Percentiles rank a stretch among this genome's conserved stretches.
Conservation (phyloP, 2,329 filamentous ascomycete species). For the Tetracladium maxilliforme region DNA sequence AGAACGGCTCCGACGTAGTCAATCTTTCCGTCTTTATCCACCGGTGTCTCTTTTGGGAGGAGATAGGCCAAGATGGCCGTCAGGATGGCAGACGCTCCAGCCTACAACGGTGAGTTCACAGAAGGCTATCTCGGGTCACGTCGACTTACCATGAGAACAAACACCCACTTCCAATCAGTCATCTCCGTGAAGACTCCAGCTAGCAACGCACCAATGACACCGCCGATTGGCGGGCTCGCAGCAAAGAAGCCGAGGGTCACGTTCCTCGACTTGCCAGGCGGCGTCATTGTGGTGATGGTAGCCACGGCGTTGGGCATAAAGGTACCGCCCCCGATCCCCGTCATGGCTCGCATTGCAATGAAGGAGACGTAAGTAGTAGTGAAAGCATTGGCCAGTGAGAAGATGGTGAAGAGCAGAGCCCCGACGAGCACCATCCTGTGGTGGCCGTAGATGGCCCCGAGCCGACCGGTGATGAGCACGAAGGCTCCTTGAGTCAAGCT, state of each 20-base stretch:
- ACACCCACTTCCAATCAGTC: conserved; percentile 23
- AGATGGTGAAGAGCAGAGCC: conserved; percentile 23
- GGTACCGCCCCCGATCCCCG: conserved; percentile 32
- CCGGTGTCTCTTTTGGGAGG: conserved; percentile 12
- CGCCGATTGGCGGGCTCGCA: conserved; percentile 28
- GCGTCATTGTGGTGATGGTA: conserved; percentile 29
- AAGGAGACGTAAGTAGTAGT: conserved; percentile 24
- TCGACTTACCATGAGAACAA: conserved; percentile 22
- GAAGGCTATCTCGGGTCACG: too few relatives aligned
- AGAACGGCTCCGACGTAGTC: conserved; percentile 23
- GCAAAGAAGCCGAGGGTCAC: conserved; percentile 29
- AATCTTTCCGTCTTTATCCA: conserved; percentile 19
- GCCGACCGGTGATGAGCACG: conserved; percentile 32
- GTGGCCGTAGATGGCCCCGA: conserved; percentile 37
- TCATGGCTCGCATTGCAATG: conserved; percentile 25
- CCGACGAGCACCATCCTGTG: conserved; percentile 29
- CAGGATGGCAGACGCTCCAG: not conserved
- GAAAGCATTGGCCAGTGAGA: conserved; percentile 27
- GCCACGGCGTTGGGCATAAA: conserved; percentile 37
- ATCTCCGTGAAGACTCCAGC: conserved; percentile 20
- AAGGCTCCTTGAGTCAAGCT: conserved; percentile 35
- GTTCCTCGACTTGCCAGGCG: conserved; percentile 28
- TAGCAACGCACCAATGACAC: conserved; percentile 23
- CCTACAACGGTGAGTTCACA: too few relatives aligned
- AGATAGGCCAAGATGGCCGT: not conserved